A percentile compares a stretch with the other conserved stretches of the same genome.
Conservation (phyloP, 257 asterid species). For the Lavandula angustifolia region DNA sequence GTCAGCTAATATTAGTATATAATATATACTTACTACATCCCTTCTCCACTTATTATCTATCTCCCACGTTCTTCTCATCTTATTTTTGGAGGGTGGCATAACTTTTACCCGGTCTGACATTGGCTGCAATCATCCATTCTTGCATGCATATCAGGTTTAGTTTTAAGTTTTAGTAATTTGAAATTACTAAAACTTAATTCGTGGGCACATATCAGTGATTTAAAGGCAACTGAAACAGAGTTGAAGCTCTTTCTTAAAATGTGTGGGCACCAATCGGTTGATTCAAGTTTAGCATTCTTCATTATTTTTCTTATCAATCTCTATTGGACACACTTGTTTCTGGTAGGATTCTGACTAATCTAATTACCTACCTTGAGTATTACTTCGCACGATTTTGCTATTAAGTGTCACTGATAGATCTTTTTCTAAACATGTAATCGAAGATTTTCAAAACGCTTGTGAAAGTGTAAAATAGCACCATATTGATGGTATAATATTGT, state of each 20-base stretch:
- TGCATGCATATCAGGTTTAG: background rate
- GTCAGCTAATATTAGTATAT: no score
- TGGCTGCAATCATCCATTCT: background rate
- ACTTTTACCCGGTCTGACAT: conserved; percentile 8
- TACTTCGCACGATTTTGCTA: background rate
- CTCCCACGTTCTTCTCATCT: no score
- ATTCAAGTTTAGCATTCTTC: conserved; percentile 56
- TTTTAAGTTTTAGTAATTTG: conserved; percentile 14
- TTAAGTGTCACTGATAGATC: conserved; percentile 1
- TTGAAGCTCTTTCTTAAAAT: conserved; percentile 72
- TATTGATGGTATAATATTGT: conserved; percentile 8
- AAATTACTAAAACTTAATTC: conserved; percentile 24
- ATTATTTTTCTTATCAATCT: conserved; percentile 1
- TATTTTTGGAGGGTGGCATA: background rate
- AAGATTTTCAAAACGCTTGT: conserved; percentile 8
- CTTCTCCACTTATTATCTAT: no score
- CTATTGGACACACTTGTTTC: conserved; percentile 15
- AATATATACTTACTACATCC: no score
- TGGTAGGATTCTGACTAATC: conserved; percentile 8
- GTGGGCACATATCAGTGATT: conserved; percentile 66
- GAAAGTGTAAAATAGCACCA: background rate
- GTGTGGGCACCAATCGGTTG: conserved; percentile 62
- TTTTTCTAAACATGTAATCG: conserved; percentile 5
- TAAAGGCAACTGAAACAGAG: conserved; percentile 60
- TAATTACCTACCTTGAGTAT: conserved; percentile 10